phyloP scores from a whole-genome alignment of 306 rosid genomes.

The Boehmeria nivea region DNA sequence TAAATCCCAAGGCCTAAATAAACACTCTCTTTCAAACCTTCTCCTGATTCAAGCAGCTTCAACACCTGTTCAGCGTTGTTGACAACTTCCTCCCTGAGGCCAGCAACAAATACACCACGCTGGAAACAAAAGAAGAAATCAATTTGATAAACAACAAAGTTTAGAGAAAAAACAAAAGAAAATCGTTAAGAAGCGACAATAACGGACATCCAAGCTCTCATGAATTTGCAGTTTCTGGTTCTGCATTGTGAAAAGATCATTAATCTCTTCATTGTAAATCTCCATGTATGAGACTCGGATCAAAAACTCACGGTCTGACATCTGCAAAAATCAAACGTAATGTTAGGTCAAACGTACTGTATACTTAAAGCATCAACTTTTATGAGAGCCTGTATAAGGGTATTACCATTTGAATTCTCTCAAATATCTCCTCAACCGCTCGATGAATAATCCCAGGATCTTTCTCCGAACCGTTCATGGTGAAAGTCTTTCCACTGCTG shows the following conservation, averaged over 20 bases:
- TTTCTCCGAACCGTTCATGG: slow-evolving; percentile 82
- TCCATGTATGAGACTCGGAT: slow-evolving; percentile 93
- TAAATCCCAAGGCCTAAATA: slow-evolving; percentile 8
- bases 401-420: slow-evolving; percentile 58
- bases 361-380: slow-evolving; percentile 9
- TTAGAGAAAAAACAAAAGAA: background rate
- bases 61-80: slow-evolving; percentile 74
- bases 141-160: slow-evolving; percentile 20
- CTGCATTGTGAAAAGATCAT: slow-evolving; percentile 78
- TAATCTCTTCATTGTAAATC: slow-evolving; percentile 91
- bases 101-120: slow-evolving; percentile 97
- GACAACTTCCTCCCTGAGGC: slow-evolving; percentile 83
- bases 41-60: slow-evolving; percentile 71
- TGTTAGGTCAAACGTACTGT: slow-evolving; percentile 12
- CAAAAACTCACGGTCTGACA: slow-evolving; percentile 74
- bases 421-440: slow-evolving; percentile 73
- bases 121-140: slow-evolving; percentile 14
- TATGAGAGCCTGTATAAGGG: background rate
- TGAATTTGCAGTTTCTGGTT: slow-evolving; percentile 90
- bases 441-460: slow-evolving; percentile 82
- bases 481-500: slow-evolving; percentile 98
- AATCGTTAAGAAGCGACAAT: slow-evolving; percentile 3
- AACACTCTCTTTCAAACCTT: slow-evolving; percentile 50
- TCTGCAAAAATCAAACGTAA: slow-evolving; percentile 30
- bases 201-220: slow-evolving; percentile 85